Percentiles rank a stretch among this genome's conserved stretches.
Evolutionary conservation across 345 rosid genomes (phyloP).

Genomic region (Kandelia obovata): DNA sequence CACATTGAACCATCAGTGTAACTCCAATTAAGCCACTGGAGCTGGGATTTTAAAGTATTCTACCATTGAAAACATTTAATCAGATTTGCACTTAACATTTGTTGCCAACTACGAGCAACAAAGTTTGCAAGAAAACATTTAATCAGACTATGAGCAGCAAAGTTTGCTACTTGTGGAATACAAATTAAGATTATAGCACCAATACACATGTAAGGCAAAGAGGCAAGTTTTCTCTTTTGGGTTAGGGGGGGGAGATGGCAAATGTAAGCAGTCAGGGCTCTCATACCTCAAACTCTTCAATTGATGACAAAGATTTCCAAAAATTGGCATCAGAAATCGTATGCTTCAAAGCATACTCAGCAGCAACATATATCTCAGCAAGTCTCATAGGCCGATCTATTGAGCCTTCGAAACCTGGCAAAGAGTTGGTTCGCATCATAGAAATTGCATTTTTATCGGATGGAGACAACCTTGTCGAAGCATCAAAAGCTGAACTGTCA

Average conservation of each 20-base stretch:
- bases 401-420: slow-evolving; percentile 82
- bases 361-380: slow-evolving; percentile 91
- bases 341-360: slow-evolving; percentile 72
- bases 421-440: slow-evolving; percentile 73
- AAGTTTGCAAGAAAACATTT: no score
- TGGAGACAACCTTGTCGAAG: slow-evolving; percentile 41
- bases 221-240: no score
- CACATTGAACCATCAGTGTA: background rate
- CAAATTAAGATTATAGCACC: no score
- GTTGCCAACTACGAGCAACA: no score
- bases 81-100: no score
- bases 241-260: no score
- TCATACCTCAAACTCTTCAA: slow-evolving; percentile 83
- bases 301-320: slow-evolving; percentile 69
- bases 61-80: background rate
- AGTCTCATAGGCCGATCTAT: slow-evolving; percentile 92
- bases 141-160: no score
- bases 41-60: background rate
- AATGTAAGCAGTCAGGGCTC: background rate
- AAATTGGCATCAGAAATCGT: slow-evolving; percentile 73
- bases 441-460: slow-evolving; percentile 44
- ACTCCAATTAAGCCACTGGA: background rate
- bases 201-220: no score
- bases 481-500: slow-evolving; percentile 75
- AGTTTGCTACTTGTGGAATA: no score